Percentiles rank a stretch among this genome's conserved stretches.
phyloP scores from a whole-genome alignment of 164 flowering plant genomes.

The Brasenia schreberi region DNA sequence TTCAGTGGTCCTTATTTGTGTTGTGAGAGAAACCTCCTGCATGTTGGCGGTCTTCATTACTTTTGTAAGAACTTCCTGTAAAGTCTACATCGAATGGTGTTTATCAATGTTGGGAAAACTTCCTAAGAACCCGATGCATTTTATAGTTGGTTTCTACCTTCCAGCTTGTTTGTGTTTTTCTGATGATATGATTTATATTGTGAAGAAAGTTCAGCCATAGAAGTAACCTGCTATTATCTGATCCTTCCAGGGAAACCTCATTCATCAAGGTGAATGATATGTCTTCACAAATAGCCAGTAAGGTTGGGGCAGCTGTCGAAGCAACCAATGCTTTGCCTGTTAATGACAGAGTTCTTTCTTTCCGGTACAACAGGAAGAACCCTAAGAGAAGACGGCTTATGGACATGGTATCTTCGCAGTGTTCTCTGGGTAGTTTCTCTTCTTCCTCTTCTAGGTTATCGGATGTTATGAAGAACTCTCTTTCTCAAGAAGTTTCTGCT shows the following conservation, averaged over 20 bases:
- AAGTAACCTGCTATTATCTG: background rate
- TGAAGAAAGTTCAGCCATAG: too few relatives aligned
- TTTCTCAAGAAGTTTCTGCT: slow-evolving; percentile 13
- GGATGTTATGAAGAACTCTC: slow-evolving; percentile 10
- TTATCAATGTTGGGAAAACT: too few relatives aligned
- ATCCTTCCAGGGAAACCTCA: slow-evolving; percentile 66
- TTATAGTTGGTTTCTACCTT: too few relatives aligned
- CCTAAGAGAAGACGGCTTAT: slow-evolving; percentile 69
- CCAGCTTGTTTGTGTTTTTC: too few relatives aligned
- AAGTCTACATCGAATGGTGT: too few relatives aligned
- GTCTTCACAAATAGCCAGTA: slow-evolving; percentile 67
- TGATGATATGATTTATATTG: too few relatives aligned
- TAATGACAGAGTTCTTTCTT: slow-evolving; percentile 23
- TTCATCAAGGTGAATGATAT: slow-evolving; percentile 84
- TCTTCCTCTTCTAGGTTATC: slow-evolving; percentile 16
- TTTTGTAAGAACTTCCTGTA: too few relatives aligned
- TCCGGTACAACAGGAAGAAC: slow-evolving; percentile 65
- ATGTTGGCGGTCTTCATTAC: too few relatives aligned
- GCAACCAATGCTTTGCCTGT: slow-evolving; percentile 49
- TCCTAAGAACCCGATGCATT: too few relatives aligned
- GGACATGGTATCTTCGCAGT: slow-evolving; percentile 20
- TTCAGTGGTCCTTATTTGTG: too few relatives aligned
- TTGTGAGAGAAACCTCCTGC: too few relatives aligned
- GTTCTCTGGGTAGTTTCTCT: slow-evolving; percentile 11
- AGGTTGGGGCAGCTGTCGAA: slow-evolving; percentile 88